phyloP scores from a whole-genome alignment of 805 yeast species.

The Kuraishia ogatae region DNA sequence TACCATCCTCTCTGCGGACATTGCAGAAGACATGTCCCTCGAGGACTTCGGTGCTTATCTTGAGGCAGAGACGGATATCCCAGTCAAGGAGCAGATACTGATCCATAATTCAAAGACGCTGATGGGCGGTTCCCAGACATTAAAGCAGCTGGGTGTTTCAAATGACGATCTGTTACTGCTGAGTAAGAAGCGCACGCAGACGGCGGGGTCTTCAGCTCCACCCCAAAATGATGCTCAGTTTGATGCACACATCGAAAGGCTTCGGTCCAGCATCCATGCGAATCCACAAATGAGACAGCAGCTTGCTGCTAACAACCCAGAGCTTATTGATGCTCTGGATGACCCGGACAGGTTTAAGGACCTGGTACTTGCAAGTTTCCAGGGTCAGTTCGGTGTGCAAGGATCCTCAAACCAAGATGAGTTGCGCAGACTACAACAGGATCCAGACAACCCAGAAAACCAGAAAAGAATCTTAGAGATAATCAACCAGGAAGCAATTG shows the following conservation, averaged over 20 bases:
- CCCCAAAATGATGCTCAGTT: conserved; percentile 6
- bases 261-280: conserved; percentile 38
- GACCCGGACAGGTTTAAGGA: conserved; percentile 41
- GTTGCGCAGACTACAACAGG: conserved; percentile 40
- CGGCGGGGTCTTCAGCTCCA: conserved; percentile 7
- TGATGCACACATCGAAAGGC: conserved; percentile 31
- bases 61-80: conserved; percentile 57
- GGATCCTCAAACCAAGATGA: conserved; percentile 24
- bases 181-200: conserved; percentile 11
- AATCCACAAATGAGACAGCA: conserved; percentile 26
- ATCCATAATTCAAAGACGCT: conserved; percentile 36
- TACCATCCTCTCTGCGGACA: conserved; percentile 45
- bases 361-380: conserved; percentile 23
- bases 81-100: conserved; percentile 37
- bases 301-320: conserved; percentile 33
- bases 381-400: conserved; percentile 18
- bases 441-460: conserved; percentile 66
- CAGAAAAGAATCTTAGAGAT: conserved; percentile 59
- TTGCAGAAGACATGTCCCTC: conserved; percentile 54
- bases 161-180: conserved; percentile 53
- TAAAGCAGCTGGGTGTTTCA: conserved; percentile 38
- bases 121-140: conserved; percentile 21
- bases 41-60: conserved; percentile 66
- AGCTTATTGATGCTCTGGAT: conserved; percentile 32
- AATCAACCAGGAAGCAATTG: conserved; percentile 63